phyloP scores from a whole-genome alignment of 495 filamentous ascomycete species.

The Apiosordaria backusii region DNA sequence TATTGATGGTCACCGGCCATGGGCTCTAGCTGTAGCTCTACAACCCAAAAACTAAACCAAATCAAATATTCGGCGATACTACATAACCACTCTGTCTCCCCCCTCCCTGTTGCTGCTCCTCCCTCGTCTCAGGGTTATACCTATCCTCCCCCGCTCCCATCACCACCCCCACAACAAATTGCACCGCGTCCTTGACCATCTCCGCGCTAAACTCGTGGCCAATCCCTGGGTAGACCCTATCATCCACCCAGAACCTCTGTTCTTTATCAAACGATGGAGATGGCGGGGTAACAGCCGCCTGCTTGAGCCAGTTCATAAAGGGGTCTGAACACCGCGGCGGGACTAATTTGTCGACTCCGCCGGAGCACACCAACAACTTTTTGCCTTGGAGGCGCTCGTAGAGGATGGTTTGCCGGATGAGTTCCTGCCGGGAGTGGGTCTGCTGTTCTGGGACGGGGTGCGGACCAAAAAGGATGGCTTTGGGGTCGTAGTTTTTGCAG shows the following conservation, averaged over 20 bases:
- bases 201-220: conserved; percentile 68
- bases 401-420: conserved; percentile 39
- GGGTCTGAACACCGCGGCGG: conserved; percentile 66
- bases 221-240: conserved; percentile 67
- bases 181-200: conserved; percentile 70
- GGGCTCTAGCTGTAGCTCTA: too few relatives aligned
- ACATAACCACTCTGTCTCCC: not conserved
- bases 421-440: not conserved
- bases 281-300: conserved; percentile 51
- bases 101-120: not conserved
- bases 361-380: conserved; percentile 71
- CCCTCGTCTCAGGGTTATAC: conserved; percentile 1
- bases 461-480: conserved; percentile 59
- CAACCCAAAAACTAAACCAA: not conserved
- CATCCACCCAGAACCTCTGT: conserved; percentile 56
- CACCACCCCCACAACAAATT: conserved; percentile 58
- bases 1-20: not conserved
- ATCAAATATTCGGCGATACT: not conserved
- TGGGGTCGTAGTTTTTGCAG: conserved; percentile 64
- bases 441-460: conserved; percentile 31
- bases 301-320: conserved; percentile 70
- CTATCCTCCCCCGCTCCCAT: conserved; percentile 23
- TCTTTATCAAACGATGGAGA: conserved; percentile 46
- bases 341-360: conserved; percentile 77
- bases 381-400: conserved; percentile 61